Base-by-base conservation (phyloP, 768 basidiomycete species). In the Kwoniella sp. region DNA sequence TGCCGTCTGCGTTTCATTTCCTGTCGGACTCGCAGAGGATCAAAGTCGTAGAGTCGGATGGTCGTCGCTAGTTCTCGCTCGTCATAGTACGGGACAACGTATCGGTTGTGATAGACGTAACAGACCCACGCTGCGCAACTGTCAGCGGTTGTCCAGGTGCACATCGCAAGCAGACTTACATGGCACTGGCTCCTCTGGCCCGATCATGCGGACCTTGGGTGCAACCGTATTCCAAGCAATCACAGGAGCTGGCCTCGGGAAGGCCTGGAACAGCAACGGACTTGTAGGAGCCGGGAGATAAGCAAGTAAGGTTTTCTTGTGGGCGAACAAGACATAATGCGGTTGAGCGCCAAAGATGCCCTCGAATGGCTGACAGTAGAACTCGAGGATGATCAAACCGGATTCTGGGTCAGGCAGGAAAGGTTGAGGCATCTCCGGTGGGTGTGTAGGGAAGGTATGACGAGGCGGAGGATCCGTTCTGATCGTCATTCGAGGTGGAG, bases 401-500 rank as follows among this genome's bases (percentile, higher is more conserved):
- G 57, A 62, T 27, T 60, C 59, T 11, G 72, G 70, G 25, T 63
- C 43, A 3, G 72, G 68, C 15, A 54, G 39, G 47, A 71, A 62
- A 15, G 55, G 53, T 23, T 50, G 50, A 7, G 57, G 57, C 10
- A 32, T 23, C 25, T 53, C 56, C 12, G 33, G n/a, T 5, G 69
- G 69, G 34, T 68, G 53, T 7, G 51, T 53, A 17, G 72, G 68
- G 46, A 68, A 63, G 2, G 57, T 63, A 46, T 65, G 59, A 15
- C 72, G 28, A 9, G 72, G 72, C 15, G 72, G 72, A 8, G 72
- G 72, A 56, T 73, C 72, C 8, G 70, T 65, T 4, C 72, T 56
- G 26, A 73, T 57, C 14, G 51, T 60, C 46, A 70, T 29, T 45
- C 68, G 44, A 3, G 68, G 68, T 29, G 68, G 68, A 23, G 68